Evolutionary conservation across 1,284 basidiomycete genomes (phyloP).

Genomic region (Testicularia cyperi): DNA sequence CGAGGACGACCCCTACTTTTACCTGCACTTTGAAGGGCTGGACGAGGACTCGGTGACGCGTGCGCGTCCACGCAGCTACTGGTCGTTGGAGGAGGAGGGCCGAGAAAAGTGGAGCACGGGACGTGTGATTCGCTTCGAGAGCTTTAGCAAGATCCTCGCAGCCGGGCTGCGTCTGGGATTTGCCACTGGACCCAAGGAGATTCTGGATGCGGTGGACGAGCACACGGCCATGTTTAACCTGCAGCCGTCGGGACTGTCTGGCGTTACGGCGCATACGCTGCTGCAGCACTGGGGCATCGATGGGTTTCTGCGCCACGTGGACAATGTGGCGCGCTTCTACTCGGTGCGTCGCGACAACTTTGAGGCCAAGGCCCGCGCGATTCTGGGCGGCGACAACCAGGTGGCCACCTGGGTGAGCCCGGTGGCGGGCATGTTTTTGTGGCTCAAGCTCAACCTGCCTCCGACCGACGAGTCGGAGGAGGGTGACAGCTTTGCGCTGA

Average conservation of each 20-base stretch:
- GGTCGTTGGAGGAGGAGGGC: conserved; percentile 50
- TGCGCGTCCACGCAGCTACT: conserved; percentile 43
- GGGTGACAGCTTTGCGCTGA: conserved; percentile 75
- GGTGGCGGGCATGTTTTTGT: conserved; percentile 70
- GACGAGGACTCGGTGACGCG: conserved; percentile 48
- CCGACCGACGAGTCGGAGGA: conserved; percentile 38
- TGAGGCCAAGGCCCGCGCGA: conserved; percentile 72
- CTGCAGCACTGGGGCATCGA: conserved; percentile 70
- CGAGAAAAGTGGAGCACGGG: conserved; percentile 47
- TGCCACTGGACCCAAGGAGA: conserved; percentile 73
- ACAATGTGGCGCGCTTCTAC: conserved; percentile 75
- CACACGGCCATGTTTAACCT: conserved; percentile 73
- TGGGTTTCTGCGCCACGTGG: conserved; percentile 75
- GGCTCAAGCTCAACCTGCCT: conserved; percentile 57
- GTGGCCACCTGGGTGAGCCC: conserved; percentile 71
- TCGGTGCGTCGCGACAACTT: conserved; percentile 76
- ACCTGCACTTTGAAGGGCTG: conserved; percentile 50
- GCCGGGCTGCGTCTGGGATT: conserved; percentile 69
- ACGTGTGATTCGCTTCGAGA: conserved; percentile 56
- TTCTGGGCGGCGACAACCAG: conserved; percentile 69
- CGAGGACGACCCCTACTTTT: conserved; percentile 56
- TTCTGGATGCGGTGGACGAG: conserved; percentile 75
- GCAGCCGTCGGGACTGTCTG: conserved; percentile 71
- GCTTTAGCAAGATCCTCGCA: conserved; percentile 66
- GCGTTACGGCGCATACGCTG: conserved; percentile 72